Conservation (phyloP, 164 flowering plant genomes). For the Annona squamosa region DNA sequence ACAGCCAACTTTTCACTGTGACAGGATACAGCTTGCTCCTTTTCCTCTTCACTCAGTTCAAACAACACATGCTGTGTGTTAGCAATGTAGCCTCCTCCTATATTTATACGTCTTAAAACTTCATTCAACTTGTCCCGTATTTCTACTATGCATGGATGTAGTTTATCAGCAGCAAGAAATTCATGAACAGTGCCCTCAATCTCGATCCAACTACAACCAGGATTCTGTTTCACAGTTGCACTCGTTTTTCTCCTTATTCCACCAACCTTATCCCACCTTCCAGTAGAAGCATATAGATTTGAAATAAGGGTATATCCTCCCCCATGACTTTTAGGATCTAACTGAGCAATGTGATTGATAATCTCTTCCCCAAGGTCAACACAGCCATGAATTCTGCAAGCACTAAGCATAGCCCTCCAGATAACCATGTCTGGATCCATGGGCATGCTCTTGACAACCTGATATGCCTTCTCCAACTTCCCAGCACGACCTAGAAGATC, state of each 20-base stretch:
- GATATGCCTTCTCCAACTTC: conserved; percentile 21
- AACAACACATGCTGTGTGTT: conserved; percentile 33
- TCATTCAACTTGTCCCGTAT: conserved; percentile 33
- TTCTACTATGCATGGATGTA: conserved; percentile 19
- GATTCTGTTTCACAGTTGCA: conserved; percentile 16
- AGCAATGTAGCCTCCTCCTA: conserved; percentile 35
- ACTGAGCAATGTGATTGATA: conserved; percentile 16
- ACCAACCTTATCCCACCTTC: conserved; percentile 19
- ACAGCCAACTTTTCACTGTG: conserved; percentile 58
- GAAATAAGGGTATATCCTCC: conserved; percentile 18
- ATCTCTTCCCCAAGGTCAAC: conserved; percentile 22
- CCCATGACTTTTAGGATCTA: conserved; percentile 19
- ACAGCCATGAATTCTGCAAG: conserved; percentile 24
- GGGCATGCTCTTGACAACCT: conserved; percentile 19
- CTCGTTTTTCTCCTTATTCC: conserved; percentile 16
- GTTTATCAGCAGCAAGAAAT: conserved; percentile 17
- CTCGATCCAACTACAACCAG: conserved; percentile 27
- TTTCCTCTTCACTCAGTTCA: conserved; percentile 48
- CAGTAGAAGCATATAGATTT: conserved; percentile 20
- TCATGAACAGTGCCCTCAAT: conserved; percentile 21
- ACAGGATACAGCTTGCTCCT: conserved; percentile 39
- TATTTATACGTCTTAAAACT: conserved; percentile 20
- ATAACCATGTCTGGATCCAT: conserved; percentile 21
- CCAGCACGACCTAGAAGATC: conserved; percentile 28
- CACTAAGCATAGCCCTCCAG: conserved; percentile 31